Base-by-base conservation (phyloP, 305 asterid species). In the Fraxinus paxiana region DNA sequence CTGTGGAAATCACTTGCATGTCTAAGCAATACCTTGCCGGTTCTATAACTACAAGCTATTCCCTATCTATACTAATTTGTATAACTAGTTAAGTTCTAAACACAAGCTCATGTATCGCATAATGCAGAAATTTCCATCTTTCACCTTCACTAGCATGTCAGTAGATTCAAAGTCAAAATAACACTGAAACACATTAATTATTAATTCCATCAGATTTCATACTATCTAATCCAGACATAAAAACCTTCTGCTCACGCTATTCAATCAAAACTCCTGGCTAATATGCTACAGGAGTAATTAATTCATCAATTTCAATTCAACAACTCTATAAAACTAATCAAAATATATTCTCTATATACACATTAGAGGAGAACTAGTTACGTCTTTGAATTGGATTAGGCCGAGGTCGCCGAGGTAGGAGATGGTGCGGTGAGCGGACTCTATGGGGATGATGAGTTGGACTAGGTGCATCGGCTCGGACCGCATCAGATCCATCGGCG, bases 401-500 rank as follows among this genome's bases (percentile, higher is more conserved):
- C 97, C 99, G 79, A 96, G 90, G 69, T 96, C 97, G 61, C 99
- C 99, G 85, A 96, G 93, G 81, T 94, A 93, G 81, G 94, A 89
- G 61, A 91, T 89, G 79, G 98, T 85, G 84, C 87, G 92, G 74
- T 89, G 97, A 90, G 99, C 98, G 84, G 98, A 93, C 86, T 96
- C 99, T 87, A 90, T 87, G 79, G 99, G 98, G 87, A 96, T 87
- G 79, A 96, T 96, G 91, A 96, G 88, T 81, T 96, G 99, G 46
- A 96, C 93, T 82, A 94, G 95, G 77, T 96, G 99, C 98, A 96
- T 96, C 88, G 96, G 81, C 89, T 96, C 99, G 78, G 99, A 96
- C 80, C 99, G 91, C 94, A 94, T 92, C 94, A 96, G 98, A 96
- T 96, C 98, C 99, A 93, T 96, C 85, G 98, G 83, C 84, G 98